These are phyloP conservation scores for Calonectria henricotiae DNA, from an alignment of 2,329 filamentous ascomycete genomes.

Conservation along the genomic window DNA sequence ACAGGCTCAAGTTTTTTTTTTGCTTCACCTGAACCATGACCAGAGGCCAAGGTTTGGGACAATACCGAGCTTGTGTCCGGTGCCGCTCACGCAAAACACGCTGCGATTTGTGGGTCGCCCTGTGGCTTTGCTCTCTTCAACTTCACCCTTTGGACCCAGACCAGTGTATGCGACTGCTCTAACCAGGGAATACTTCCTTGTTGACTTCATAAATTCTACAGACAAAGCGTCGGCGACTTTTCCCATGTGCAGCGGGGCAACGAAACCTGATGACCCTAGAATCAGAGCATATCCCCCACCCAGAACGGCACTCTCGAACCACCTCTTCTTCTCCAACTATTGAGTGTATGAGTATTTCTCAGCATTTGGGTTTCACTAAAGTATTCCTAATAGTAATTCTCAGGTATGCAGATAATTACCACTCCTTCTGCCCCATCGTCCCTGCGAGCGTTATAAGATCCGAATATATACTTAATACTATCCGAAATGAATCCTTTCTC, in stretches of 20 bases:
- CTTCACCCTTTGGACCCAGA: background rate
- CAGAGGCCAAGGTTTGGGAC: constrained; percentile 34
- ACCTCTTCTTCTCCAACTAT: constrained; percentile 15
- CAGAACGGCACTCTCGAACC: constrained; percentile 26
- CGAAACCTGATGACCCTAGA: constrained; percentile 18
- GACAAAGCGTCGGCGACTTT: constrained; percentile 33
- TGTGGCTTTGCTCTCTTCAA: no score
- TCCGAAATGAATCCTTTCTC: constrained; percentile 35
- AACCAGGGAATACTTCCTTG: background rate
- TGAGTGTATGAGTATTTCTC: background rate
- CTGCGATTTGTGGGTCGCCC: constrained; percentile 35
- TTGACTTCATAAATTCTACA: background rate
- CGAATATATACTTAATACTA: constrained; percentile 30
- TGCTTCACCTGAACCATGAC: constrained; percentile 24
- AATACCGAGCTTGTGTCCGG: constrained; percentile 36
- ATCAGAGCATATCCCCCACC: constrained; percentile 28
- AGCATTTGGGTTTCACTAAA: no score
- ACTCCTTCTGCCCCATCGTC: constrained; percentile 25
- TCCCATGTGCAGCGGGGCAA: constrained; percentile 33
- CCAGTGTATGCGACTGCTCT: no score
- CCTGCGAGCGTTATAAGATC: constrained; percentile 26
- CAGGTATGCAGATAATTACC: constrained; percentile 27
- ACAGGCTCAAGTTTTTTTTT: background rate
- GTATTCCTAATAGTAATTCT: background rate
- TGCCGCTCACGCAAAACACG: constrained; percentile 38